phyloP scores from a whole-genome alignment of 2,329 filamentous ascomycete species.

The Helotiales sp. region DNA sequence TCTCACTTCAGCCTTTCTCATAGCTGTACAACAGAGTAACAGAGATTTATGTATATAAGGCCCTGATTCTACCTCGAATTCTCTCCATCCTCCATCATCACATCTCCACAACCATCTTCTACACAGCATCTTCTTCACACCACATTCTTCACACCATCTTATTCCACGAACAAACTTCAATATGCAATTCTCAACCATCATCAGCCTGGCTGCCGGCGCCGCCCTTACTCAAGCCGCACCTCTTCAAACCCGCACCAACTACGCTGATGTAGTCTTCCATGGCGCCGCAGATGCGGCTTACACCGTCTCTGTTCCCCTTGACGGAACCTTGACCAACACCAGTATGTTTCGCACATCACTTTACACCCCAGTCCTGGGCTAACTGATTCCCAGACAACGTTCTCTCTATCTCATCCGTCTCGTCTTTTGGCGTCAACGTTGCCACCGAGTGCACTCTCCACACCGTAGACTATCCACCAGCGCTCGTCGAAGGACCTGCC shows the following conservation, averaged over 20 bases:
- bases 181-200: slow-evolving; percentile 15
- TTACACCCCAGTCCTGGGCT: neutral
- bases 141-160: neutral
- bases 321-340: slow-evolving; percentile 25
- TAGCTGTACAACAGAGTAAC: too few species aligned
- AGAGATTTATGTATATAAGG: slow-evolving; percentile 5
- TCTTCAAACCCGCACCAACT: slow-evolving; percentile 9
- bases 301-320: slow-evolving; percentile 31
- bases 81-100: neutral
- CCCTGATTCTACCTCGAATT: neutral
- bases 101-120: neutral
- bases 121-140: neutral
- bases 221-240: slow-evolving; percentile 30
- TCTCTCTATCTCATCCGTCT: slow-evolving; percentile 37
- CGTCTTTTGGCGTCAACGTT: slow-evolving; percentile 26
- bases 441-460: slow-evolving; percentile 31
- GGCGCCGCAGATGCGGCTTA: slow-evolving; percentile 38
- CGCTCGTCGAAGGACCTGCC: slow-evolving; percentile 32
- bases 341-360: slow-evolving; percentile 16
- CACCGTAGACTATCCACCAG: slow-evolving; percentile 35
- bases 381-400: slow-evolving; percentile 31
- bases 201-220: slow-evolving; percentile 24
- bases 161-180: slow-evolving; percentile 1
- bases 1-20: neutral
- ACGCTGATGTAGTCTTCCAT: slow-evolving; percentile 29